Percentiles rank a stretch among this genome's conserved stretches.
Evolutionary conservation across 129 eudicot genomes (phyloP).

Genomic region (Flaveria trinervia): DNA sequence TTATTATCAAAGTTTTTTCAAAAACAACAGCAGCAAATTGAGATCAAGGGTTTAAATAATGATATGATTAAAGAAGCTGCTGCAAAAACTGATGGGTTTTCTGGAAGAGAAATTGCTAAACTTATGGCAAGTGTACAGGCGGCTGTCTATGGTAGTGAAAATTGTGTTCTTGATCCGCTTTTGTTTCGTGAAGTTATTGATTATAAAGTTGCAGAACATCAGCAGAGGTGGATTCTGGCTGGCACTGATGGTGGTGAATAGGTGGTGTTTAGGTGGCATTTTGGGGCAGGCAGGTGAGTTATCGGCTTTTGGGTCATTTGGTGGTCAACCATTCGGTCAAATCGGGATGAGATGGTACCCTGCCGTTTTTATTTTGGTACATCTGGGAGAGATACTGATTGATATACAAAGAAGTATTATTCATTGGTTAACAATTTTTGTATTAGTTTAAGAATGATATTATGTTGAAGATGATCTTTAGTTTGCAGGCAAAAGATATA

Average conservation of each 20-base stretch:
- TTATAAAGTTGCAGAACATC: slow-evolving; percentile 96
- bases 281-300: slow-evolving; percentile 37
- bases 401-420: slow-evolving; percentile 29
- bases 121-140: slow-evolving; percentile 99
- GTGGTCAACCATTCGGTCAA: slow-evolving; percentile 26
- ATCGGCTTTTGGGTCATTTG: slow-evolving; percentile 33
- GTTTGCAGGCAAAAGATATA: slow-evolving; percentile 22
- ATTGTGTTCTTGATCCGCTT: slow-evolving; percentile 73
- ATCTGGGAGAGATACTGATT: slow-evolving; percentile 24
- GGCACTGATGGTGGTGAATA: slow-evolving; percentile 35
- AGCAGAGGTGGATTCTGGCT: slow-evolving; percentile 79
- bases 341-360: not conserved
- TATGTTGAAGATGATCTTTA: slow-evolving; percentile 18
- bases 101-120: slow-evolving; percentile 97
- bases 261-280: slow-evolving; percentile 25
- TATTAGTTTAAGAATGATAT: slow-evolving; percentile 15
- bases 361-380: not conserved
- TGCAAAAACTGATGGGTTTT: slow-evolving; percentile 78
- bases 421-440: slow-evolving; percentile 23
- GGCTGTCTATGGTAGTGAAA: slow-evolving; percentile 90
- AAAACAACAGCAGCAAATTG: slow-evolving; percentile 81
- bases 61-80: slow-evolving; percentile 86
- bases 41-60: slow-evolving; percentile 69
- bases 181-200: slow-evolving; percentile 88
- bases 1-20: slow-evolving; percentile 52